Base-by-base conservation (phyloP, 2,329 filamentous ascomycete genomes). In the Calonectria crousiana region DNA sequence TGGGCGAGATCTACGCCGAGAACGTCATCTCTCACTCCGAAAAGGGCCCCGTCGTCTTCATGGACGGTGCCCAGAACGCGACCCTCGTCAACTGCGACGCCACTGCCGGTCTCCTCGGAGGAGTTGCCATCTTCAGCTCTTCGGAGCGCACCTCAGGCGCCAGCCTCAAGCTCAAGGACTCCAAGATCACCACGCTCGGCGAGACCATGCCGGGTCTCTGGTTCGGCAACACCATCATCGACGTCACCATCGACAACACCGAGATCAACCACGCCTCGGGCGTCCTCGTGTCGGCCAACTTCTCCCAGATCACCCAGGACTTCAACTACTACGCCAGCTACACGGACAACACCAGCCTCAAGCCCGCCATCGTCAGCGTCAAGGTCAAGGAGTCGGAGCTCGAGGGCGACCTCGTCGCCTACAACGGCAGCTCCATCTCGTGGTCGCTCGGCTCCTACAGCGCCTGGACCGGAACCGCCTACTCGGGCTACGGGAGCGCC, bases 1-100 rank as follows among this genome's bases (percentile, higher is more conserved):
- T 73, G 16, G 71, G 71, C 18, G 30, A 36, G 51, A 73, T 73
- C 58, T 73, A 73, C 38, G 71, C 71, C 23, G 71, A 73, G 38
- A 73, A 66, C 18, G 66, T 73, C 71, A 69, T 73, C 66, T 73
- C 71, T 5, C 56, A 65, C 49, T 56, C 66, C 9, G 66, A 73
- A 9, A 73, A 73, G 1, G 71, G 71, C 47, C 71, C 71, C 5
- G 66, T 66, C 9, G 36, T 73, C 38, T 69, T 73, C 56, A 69
- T 69, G 56, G 71, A 73, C 26, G 71, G 71, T 8, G 8, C 30
- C 14, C 71, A 73, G 32, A 69, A 69, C 49, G 71, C 71, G 0
- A 69, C 58, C 2, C 49, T 73, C 5, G 71, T 73, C 58, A 73
- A 73, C 71, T 73, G 71, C 38, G 71, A 73, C 20, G 71, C 66